phyloP scores from a whole-genome alignment of 1,284 basidiomycete species.

The Pisolithus thermaeus region DNA sequence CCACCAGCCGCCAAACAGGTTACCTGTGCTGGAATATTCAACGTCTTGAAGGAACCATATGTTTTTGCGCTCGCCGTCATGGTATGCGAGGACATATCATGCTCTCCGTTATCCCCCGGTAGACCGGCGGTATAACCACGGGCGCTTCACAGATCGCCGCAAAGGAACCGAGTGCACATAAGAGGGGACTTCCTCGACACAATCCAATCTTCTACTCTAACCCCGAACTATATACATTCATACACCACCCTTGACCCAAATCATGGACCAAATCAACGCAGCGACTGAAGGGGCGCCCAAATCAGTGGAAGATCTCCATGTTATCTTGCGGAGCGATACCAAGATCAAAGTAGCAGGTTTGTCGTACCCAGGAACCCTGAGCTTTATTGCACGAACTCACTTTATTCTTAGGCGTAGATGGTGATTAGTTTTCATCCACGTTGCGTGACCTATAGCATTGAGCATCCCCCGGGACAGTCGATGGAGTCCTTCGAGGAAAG shows the following conservation, averaged over 20 bases:
- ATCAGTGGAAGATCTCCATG: slow-evolving; percentile 53
- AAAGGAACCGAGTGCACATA: no score
- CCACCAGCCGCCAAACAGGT: slow-evolving; percentile 43
- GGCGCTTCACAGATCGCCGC: no score
- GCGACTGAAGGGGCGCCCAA: slow-evolving; percentile 47
- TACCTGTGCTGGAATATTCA: slow-evolving; percentile 41
- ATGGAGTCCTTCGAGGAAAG: slow-evolving; percentile 92
- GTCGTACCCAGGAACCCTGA: slow-evolving; percentile 16
- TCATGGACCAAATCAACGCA: background rate
- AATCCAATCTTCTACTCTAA: no score
- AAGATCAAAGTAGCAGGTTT: slow-evolving; percentile 92
- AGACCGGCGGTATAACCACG: no score
- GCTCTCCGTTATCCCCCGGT: no score
- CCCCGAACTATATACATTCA: no score
- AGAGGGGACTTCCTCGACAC: no score
- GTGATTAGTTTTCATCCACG: slow-evolving; percentile 31
- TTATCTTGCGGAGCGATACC: slow-evolving; percentile 56
- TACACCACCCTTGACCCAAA: background rate
- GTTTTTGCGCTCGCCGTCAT: background rate
- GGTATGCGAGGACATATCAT: background rate
- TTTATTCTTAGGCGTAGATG: slow-evolving; percentile 52
- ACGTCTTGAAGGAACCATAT: slow-evolving; percentile 12
- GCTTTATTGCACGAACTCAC: background rate
- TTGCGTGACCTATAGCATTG: slow-evolving; percentile 2
- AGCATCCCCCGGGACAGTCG: slow-evolving; percentile 45